Conservation (phyloP, 2,329 filamentous ascomycete species). For the Orbilia quercus region DNA sequence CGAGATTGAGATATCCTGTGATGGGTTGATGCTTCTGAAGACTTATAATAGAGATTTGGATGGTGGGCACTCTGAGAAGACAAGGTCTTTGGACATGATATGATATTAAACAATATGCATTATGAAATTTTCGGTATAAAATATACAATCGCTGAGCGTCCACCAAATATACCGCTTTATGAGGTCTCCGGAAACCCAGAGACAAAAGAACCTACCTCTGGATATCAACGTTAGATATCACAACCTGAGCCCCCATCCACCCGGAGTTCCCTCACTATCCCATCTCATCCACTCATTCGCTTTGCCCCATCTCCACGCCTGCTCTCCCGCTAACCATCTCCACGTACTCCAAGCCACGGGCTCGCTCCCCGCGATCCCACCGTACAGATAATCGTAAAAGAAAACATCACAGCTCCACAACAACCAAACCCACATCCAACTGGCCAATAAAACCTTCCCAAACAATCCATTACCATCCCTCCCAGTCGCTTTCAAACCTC, state of each 20-base stretch:
- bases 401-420: conserved; percentile 50
- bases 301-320: conserved; percentile 36
- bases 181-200: too few species aligned
- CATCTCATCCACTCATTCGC: conserved; percentile 35
- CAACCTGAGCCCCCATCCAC: conserved; percentile 40
- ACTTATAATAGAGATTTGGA: too few species aligned
- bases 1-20: too few species aligned
- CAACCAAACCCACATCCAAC: conserved; percentile 37
- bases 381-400: conserved; percentile 44
- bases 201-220: too few species aligned
- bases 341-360: conserved; percentile 50
- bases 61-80: too few species aligned
- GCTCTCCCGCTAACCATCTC: conserved; percentile 35
- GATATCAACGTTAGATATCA: conserved; percentile 5
- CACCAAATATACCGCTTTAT: background rate
- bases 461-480: conserved; percentile 13
- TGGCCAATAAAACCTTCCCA: too few species aligned
- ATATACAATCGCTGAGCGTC: background rate
- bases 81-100: too few species aligned
- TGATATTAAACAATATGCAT: too few species aligned
- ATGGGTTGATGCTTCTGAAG: too few species aligned
- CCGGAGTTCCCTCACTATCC: conserved; percentile 27
- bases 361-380: conserved; percentile 30
- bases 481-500: conserved; percentile 17
- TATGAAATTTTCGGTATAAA: too few species aligned